Base-by-base conservation (phyloP, 352 stramenopile genomes). In the Thalassiosira ordinaria region DNA sequence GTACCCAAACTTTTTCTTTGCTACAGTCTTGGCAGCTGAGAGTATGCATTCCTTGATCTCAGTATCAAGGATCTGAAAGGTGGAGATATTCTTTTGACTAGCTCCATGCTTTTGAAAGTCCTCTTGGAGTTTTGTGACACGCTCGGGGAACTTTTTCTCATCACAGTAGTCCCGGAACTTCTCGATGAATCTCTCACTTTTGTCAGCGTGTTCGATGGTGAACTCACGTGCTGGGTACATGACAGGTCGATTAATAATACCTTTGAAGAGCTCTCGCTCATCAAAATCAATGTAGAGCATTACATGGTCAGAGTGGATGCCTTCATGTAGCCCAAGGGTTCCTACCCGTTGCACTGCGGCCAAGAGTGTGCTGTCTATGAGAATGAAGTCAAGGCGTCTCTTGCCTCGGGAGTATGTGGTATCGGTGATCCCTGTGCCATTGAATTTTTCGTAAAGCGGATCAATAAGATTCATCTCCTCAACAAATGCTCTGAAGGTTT, bases 341-440 rank as follows among this genome's bases (percentile, higher is more conserved):
- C 60, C 70, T 16, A 70, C 33, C 0, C 60, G 9, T 9, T 49
- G 20, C 0, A 68, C 31, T 8, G 51, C 11, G 26, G 39, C 27
- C 14, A 18, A 1, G n/a, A 80, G 24, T 0, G 16, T 0, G 0
- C 13, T 0, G 41, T 70, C 53, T 14, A 61, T 26, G 0, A 80
- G 24, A 18, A 80, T 80, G 35, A 57, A 74, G 44, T 80, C 63
- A 22, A 80, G 29, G 7, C 55, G 59, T 20, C 16, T 3, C 0
- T 22, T 26, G 0, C 72, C 63, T 26, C 55, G 18, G 5, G n/a
- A 0, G 39, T 80, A 80, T 1, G 72, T 80, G 1, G 46, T 66
- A 20, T 2, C 0, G 1, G 60, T 27, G 8, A 53, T 5, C 9
- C 18, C 18, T 31, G 33, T 9, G 3, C 22, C 57, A 35, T 5